These are phyloP conservation scores for Euphorbia peplus DNA, from an alignment of 345 rosid genomes.

Conservation along the genomic window DNA sequence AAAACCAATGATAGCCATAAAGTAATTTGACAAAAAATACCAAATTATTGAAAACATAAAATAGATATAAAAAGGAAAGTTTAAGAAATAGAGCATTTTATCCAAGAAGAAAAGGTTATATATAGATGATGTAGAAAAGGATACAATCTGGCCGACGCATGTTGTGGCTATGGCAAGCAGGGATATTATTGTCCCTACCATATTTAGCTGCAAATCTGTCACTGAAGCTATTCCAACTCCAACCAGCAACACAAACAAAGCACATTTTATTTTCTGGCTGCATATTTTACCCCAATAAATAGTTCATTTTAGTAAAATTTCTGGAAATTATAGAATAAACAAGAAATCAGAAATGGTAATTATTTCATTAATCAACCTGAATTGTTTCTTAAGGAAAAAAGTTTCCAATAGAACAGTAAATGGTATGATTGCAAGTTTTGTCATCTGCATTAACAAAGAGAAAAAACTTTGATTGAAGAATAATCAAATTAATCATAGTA, in stretches of 20 bases:
- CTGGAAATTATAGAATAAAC: neutral
- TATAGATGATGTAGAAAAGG: slow-evolving; percentile 30
- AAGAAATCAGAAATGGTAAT: neutral
- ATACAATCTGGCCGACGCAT: slow-evolving; percentile 97
- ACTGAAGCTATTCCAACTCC: slow-evolving; percentile 95
- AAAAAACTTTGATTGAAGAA: too few relatives aligned
- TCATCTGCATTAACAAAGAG: slow-evolving; percentile 58
- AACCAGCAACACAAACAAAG: slow-evolving; percentile 61
- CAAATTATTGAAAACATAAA: too few relatives aligned
- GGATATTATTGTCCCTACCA: slow-evolving; percentile 73
- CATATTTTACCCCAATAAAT: slow-evolving; percentile 27
- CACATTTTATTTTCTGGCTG: slow-evolving; percentile 74
- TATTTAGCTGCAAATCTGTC: slow-evolving; percentile 95
- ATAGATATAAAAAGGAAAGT: too few relatives aligned
- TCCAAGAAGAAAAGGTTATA: too few relatives aligned
- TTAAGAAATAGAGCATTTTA: too few relatives aligned
- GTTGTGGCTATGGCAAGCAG: slow-evolving; percentile 84
- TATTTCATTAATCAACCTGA: slow-evolving; percentile 48
- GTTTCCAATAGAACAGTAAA: slow-evolving; percentile 96
- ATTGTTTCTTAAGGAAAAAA: slow-evolving; percentile 78
- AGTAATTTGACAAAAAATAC: too few relatives aligned
- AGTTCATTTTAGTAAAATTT: neutral
- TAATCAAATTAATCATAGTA: neutral
- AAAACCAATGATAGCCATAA: too few relatives aligned
- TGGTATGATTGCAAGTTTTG: slow-evolving; percentile 96